phyloP scores from a whole-genome alignment of 192 early-diverging fungal species.

The Fimicolochytrium jonesii region DNA sequence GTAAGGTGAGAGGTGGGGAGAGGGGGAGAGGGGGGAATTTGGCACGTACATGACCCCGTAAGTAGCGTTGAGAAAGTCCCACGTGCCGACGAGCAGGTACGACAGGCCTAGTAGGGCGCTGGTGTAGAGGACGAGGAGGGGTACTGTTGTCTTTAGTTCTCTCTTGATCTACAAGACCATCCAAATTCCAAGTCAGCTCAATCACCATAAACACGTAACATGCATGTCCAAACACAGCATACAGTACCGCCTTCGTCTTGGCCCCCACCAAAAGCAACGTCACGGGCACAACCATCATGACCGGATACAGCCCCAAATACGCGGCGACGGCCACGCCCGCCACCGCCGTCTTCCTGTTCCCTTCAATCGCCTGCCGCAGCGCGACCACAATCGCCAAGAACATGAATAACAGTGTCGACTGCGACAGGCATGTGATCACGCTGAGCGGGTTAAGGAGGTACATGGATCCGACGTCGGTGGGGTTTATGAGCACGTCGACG shows the following conservation, averaged over 20 bases:
- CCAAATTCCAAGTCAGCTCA: slow-evolving; percentile 4
- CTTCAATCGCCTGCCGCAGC: slow-evolving; percentile 62
- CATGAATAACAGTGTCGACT: slow-evolving; percentile 71
- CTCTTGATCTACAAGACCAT: not conserved
- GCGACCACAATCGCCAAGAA: slow-evolving; percentile 71
- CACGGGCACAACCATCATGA: slow-evolving; percentile 68
- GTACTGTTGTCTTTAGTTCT: slow-evolving; percentile 9
- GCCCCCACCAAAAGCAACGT: slow-evolving; percentile 48
- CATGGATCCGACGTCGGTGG: slow-evolving; percentile 39
- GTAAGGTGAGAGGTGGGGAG: not conserved
- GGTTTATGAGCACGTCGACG: slow-evolving; percentile 26
- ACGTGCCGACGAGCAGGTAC: slow-evolving; percentile 58
- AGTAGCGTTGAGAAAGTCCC: slow-evolving; percentile 60
- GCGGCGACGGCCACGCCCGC: slow-evolving; percentile 73
- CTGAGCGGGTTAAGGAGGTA: slow-evolving; percentile 86
- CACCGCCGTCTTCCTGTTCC: slow-evolving; percentile 51
- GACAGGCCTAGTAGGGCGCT: slow-evolving; percentile 53
- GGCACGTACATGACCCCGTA: slow-evolving; percentile 70
- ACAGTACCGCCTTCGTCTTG: too few species aligned
- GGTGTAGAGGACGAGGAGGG: slow-evolving; percentile 39
- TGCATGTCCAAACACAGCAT: too few species aligned
- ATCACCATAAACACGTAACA: not conserved
- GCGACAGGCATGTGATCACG: slow-evolving; percentile 67
- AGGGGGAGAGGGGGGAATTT: slow-evolving; percentile 17
- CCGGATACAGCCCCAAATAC: slow-evolving; percentile 85